phyloP scores from a whole-genome alignment of 2,329 filamentous ascomycete species.

The Ascochyta pisi region DNA sequence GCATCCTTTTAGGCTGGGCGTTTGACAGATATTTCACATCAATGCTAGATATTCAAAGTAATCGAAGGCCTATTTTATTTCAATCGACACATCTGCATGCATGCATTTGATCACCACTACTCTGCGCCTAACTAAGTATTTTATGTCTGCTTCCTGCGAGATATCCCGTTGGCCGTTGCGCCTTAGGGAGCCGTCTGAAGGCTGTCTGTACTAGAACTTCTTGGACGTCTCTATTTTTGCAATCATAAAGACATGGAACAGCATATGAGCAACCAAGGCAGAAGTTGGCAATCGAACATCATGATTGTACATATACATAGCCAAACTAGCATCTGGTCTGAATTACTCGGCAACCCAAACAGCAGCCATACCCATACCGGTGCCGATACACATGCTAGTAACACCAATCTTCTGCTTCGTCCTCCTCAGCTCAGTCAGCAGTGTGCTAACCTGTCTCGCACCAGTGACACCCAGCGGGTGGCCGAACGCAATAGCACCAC shows the following conservation, averaged over 20 bases:
- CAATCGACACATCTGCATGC: too few species aligned
- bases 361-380: constrained; percentile 95
- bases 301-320: neutral
- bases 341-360: constrained; percentile 93
- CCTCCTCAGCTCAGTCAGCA: constrained; percentile 87
- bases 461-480: constrained; percentile 96
- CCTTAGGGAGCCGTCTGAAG: too few species aligned
- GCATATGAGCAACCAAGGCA: neutral
- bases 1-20: constrained; percentile 44
- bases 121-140: too few species aligned
- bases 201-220: too few species aligned
- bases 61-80: too few species aligned
- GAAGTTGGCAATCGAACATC: neutral
- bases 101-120: too few species aligned
- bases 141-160: too few species aligned
- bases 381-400: constrained; percentile 96
- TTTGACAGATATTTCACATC: neutral
- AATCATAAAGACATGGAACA: too few species aligned
- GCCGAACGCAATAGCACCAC: constrained; percentile 93
- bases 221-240: too few species aligned
- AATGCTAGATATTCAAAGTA: too few species aligned
- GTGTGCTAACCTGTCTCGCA: constrained; percentile 88
- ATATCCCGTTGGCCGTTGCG: too few species aligned
- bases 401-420: constrained; percentile 86
- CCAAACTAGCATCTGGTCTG: neutral